phyloP scores from a whole-genome alignment of 495 filamentous ascomycete species.

The Cladorrhinum samala region DNA sequence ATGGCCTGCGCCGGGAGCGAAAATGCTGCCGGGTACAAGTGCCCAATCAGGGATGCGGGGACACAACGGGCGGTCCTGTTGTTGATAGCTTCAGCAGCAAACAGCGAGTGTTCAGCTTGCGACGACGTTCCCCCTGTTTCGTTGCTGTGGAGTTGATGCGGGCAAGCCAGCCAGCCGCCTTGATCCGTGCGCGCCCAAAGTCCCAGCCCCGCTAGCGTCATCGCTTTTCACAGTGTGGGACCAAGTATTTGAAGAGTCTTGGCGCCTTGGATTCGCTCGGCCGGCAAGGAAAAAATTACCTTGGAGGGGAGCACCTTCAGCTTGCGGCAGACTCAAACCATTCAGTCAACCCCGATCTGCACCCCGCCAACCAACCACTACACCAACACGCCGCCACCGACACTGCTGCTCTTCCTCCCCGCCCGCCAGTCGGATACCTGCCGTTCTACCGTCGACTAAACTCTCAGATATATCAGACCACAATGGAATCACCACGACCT shows the following conservation, averaged over 20 bases:
- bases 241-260: background rate
- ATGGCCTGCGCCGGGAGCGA: too few species aligned
- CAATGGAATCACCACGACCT: slow-evolving; percentile 51
- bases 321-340: background rate
- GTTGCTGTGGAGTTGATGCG: background rate
- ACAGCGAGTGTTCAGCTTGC: too few species aligned
- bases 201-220: slow-evolving; percentile 11
- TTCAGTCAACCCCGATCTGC: slow-evolving; percentile 1
- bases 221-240: background rate
- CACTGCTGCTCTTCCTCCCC: background rate
- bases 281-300: slow-evolving; percentile 17
- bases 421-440: too few species aligned
- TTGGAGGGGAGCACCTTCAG: background rate
- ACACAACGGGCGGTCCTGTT: too few species aligned
- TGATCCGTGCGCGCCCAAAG: slow-evolving; percentile 9
- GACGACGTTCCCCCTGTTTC: slow-evolving; percentile 5
- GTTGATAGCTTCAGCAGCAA: background rate
- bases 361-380: background rate
- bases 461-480: slow-evolving; percentile 35
- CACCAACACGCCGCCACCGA: slow-evolving; percentile 5
- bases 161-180: background rate
- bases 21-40: too few species aligned
- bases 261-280: slow-evolving; percentile 3
- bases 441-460: too few species aligned
- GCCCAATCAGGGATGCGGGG: too few species aligned